phyloP scores from a whole-genome alignment of 805 yeast genomes.

The Candida silvatica region DNA sequence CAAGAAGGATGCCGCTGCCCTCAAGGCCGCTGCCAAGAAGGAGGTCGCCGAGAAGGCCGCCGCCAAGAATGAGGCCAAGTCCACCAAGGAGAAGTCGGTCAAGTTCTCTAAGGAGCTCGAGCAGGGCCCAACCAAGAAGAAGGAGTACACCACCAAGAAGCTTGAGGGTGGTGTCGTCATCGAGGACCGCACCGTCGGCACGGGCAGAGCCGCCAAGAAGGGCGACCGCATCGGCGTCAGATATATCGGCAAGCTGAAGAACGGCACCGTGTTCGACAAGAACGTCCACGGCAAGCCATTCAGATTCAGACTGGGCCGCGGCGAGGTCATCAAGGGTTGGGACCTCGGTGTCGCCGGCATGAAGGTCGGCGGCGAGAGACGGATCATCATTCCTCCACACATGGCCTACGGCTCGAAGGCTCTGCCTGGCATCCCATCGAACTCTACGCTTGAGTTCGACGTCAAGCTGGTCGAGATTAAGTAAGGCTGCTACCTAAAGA shows the following conservation, averaged over 20 bases:
- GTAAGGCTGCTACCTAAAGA: slow-evolving; percentile 28
- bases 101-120: slow-evolving; percentile 87
- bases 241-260: slow-evolving; percentile 94
- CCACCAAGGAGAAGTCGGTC: slow-evolving; percentile 57
- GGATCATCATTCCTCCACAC: slow-evolving; percentile 91
- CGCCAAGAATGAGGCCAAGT: slow-evolving; percentile 28
- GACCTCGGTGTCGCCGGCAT: slow-evolving; percentile 98
- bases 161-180: slow-evolving; percentile 88
- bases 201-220: slow-evolving; percentile 79
- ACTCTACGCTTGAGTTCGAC: slow-evolving; percentile 93
- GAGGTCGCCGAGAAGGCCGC: slow-evolving; percentile 20
- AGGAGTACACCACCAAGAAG: slow-evolving; percentile 64
- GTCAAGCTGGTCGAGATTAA: slow-evolving; percentile 88
- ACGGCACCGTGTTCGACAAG: slow-evolving; percentile 95
- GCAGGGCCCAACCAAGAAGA: slow-evolving; percentile 75
- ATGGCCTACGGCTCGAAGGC: slow-evolving; percentile 94
- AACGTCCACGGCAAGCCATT: slow-evolving; percentile 97
- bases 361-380: slow-evolving; percentile 98
- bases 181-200: slow-evolving; percentile 88
- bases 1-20: slow-evolving; percentile 20
- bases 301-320: slow-evolving; percentile 82
- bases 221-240: slow-evolving; percentile 93
- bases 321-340: slow-evolving; percentile 98
- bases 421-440: slow-evolving; percentile 96
- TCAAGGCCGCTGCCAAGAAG: slow-evolving; percentile 21